Conservation (phyloP, 805 yeast species). For the Peterozyma toletana region DNA sequence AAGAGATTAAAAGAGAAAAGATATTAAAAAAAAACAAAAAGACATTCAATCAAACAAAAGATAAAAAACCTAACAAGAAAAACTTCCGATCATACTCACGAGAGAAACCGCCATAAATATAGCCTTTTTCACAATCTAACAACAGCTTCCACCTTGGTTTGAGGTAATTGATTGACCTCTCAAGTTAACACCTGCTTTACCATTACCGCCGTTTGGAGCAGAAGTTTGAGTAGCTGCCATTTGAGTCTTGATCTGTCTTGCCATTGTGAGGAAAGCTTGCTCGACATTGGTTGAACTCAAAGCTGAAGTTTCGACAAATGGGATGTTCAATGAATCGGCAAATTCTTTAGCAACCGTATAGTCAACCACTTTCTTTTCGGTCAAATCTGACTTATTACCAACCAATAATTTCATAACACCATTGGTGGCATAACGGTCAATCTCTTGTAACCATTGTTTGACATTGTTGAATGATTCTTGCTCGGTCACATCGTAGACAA, state of each 20-base stretch:
- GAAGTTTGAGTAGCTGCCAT: slow-evolving; percentile 52
- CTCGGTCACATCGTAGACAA: slow-evolving; percentile 96
- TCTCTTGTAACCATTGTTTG: slow-evolving; percentile 97
- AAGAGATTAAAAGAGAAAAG: too few relatives aligned
- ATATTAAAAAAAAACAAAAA: too few relatives aligned
- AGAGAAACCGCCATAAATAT: too few relatives aligned
- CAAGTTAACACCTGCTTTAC: slow-evolving; percentile 63
- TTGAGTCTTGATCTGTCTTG: slow-evolving; percentile 94
- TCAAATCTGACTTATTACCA: slow-evolving; percentile 93
- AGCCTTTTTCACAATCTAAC: slow-evolving; percentile 20
- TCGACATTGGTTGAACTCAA: slow-evolving; percentile 94
- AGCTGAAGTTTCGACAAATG: slow-evolving; percentile 95
- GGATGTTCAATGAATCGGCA: slow-evolving; percentile 91
- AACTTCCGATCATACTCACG: too few relatives aligned
- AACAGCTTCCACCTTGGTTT: slow-evolving; percentile 37
- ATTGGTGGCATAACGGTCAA: slow-evolving; percentile 96
- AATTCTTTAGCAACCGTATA: slow-evolving; percentile 95
- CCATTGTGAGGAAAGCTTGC: slow-evolving; percentile 98
- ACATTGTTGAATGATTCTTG: slow-evolving; percentile 95
- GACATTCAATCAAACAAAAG: too few relatives aligned
- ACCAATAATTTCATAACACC: slow-evolving; percentile 94
- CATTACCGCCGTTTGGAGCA: slow-evolving; percentile 24
- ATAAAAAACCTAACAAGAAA: too few relatives aligned
- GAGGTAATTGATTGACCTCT: slow-evolving; percentile 56
- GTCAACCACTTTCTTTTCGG: slow-evolving; percentile 92